Conservation (phyloP, 78 protist genomes). For the Pigoraptor vietnamica region DNA sequence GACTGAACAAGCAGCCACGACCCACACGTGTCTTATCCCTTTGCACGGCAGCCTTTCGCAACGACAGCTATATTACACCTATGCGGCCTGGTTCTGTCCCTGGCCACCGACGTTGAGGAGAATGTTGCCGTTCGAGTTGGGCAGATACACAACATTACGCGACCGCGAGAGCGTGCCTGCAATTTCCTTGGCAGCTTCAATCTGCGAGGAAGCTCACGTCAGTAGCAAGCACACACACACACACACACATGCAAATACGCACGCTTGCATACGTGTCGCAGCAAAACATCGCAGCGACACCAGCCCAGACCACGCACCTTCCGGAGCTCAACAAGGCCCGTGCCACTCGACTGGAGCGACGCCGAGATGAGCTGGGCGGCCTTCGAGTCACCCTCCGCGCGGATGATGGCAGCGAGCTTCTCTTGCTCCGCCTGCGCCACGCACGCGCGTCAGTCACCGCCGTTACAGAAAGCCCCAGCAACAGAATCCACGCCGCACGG, state of each 20-base stretch:
- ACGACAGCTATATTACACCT: background rate
- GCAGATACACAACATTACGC: constrained; percentile 62
- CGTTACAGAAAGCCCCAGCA: no score
- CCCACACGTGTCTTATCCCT: no score
- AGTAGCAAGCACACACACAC: background rate
- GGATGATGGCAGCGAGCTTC: constrained; percentile 61
- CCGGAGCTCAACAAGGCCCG: constrained; percentile 43
- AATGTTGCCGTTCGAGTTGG: constrained; percentile 30
- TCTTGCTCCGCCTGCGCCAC: constrained; percentile 59
- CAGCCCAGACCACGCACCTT: no score
- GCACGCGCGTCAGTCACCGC: no score
- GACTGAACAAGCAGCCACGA: no score
- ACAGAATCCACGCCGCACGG: no score
- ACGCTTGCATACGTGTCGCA: no score
- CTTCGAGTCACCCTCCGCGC: constrained; percentile 78
- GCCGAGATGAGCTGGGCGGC: constrained; percentile 32
- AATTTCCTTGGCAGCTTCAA: constrained; percentile 70
- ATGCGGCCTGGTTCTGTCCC: background rate
- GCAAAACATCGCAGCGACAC: no score
- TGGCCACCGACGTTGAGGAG: constrained; percentile 27
- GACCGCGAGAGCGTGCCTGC: constrained; percentile 50
- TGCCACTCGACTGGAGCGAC: constrained; percentile 39
- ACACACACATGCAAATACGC: constrained; percentile 1
- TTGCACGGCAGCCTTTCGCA: no score
- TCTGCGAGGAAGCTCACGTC: background rate